These are phyloP conservation scores for Achaetomiella virescens DNA, from an alignment of 495 filamentous ascomycete species.

Conservation along the genomic window DNA sequence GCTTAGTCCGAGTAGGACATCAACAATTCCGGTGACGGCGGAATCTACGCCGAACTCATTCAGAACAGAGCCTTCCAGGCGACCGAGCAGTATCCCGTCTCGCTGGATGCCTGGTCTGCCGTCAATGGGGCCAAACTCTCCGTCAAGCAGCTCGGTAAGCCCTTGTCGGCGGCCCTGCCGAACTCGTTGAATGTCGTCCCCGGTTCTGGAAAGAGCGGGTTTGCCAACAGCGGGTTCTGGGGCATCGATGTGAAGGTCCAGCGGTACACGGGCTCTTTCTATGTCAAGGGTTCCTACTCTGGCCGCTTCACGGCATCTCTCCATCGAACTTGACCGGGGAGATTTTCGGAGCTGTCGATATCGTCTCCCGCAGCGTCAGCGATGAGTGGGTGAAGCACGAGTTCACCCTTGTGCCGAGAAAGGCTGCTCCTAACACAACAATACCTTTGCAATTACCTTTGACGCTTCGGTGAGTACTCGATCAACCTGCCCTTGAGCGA, in stretches of 20 bases:
- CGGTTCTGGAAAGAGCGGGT: slow-evolving; percentile 35
- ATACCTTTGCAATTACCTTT: slow-evolving; percentile 58
- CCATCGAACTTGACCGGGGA: slow-evolving; percentile 43
- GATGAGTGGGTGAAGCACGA: slow-evolving; percentile 42
- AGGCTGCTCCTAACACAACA: slow-evolving; percentile 52
- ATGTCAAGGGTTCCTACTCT: slow-evolving; percentile 42
- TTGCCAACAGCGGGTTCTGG: slow-evolving; percentile 55
- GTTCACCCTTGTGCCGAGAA: slow-evolving; percentile 37
- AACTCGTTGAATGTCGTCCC: slow-evolving; percentile 53
- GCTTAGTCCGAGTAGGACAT: slow-evolving; percentile 48
- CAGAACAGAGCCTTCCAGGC: slow-evolving; percentile 61
- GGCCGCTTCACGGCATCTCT: slow-evolving; percentile 38
- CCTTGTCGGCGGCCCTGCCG: slow-evolving; percentile 48
- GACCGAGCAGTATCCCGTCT: slow-evolving; percentile 12
- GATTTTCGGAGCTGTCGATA: slow-evolving; percentile 36
- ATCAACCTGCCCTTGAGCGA: neutral
- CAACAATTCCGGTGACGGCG: slow-evolving; percentile 70
- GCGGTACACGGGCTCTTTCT: slow-evolving; percentile 53
- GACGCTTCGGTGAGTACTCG: slow-evolving; percentile 31
- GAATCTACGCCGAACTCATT: slow-evolving; percentile 68
- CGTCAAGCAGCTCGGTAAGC: slow-evolving; percentile 39
- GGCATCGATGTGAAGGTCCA: slow-evolving; percentile 52
- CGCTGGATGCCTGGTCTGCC: slow-evolving; percentile 51
- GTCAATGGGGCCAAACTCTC: slow-evolving; percentile 46
- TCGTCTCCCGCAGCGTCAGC: slow-evolving; percentile 7